Evolutionary conservation across 192 early-diverging fungal genomes (phyloP), one percentile per base, ranked within the genome.

Genomic region (Coemansia sp.): DNA sequence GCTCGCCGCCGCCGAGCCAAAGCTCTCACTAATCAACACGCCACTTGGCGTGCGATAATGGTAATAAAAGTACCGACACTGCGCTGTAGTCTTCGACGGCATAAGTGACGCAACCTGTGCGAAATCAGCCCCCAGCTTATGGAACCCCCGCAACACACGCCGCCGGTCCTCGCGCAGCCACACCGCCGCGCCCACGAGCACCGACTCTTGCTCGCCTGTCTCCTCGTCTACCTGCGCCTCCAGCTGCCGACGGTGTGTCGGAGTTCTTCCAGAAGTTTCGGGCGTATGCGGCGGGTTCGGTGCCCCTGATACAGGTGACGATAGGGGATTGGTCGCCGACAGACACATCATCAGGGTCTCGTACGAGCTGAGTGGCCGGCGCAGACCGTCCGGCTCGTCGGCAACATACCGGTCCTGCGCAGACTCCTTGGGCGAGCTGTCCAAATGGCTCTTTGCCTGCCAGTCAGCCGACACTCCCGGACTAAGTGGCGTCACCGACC

Each of bases 11-110:
- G 59, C 60, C 11, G 57, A 11, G 22, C 21, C 49, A 17, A 73
- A 62, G 10, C 62, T 47, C 48, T 72, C 69, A 51, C 75, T 72
- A 5, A 78, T 38, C 60, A 72, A 25, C 11, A 28, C 26, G 7
- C 75, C 75, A 1, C 44, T 50, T 11, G 75, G 75, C 1, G 89
- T 87, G 31, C 87, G 87, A 68, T 89, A 88, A 57, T 90, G 86
- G 68, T 87, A 83, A 64, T 87, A 93, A 65, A 90, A 91, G 50
- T 90, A 89, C 37, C 85, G 82, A 59, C 91, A 93, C 66, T 94
- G 88, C 25, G 85, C 86, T 54, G 82, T 86, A 2, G 90, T 90
- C 69, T 94, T 93, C 3, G 89, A 87, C 4, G 87, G 87, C 55
- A 94, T 87, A 54, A 85, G 67, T 15, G 69, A 75, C 2, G 93